phyloP scores from a whole-genome alignment of 2,329 filamentous ascomycete genomes.

The Fusarium penzigii region DNA sequence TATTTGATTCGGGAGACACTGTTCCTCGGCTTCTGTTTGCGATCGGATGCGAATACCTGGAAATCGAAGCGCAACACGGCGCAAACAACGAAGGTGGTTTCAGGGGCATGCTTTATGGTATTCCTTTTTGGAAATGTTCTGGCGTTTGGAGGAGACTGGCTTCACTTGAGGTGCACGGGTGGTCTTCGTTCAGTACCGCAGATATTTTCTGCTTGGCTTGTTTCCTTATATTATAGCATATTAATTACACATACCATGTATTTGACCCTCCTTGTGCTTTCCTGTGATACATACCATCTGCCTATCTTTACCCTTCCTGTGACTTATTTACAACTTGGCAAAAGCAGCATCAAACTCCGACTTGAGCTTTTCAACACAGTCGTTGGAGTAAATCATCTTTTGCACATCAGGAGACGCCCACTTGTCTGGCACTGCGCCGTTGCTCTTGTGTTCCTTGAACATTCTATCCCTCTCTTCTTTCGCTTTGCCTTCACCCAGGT shows the following conservation, averaged over 20 bases:
- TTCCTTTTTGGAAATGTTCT: slow-evolving; percentile 8
- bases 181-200: slow-evolving; percentile 10
- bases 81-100: slow-evolving; percentile 12
- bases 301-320: no score
- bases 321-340: slow-evolving; percentile 9
- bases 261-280: slow-evolving; percentile 5
- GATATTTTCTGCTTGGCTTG: slow-evolving; percentile 10
- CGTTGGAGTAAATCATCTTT: slow-evolving; percentile 64
- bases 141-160: slow-evolving; percentile 22
- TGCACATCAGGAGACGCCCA: slow-evolving; percentile 72
- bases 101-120: background rate
- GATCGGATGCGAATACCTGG: background rate
- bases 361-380: slow-evolving; percentile 53
- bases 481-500: slow-evolving; percentile 58
- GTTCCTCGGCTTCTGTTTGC: background rate
- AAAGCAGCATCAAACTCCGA: slow-evolving; percentile 25
- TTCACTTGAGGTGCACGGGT: slow-evolving; percentile 10
- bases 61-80: slow-evolving; percentile 11
- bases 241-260: slow-evolving; percentile 13
- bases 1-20: background rate
- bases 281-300: no score
- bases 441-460: slow-evolving; percentile 53
- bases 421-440: slow-evolving; percentile 61
- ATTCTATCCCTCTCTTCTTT: slow-evolving; percentile 59
- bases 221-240: slow-evolving; percentile 19